Conservation (phyloP, 73 alveolate genomes). For the Paramecium bursaria region DNA sequence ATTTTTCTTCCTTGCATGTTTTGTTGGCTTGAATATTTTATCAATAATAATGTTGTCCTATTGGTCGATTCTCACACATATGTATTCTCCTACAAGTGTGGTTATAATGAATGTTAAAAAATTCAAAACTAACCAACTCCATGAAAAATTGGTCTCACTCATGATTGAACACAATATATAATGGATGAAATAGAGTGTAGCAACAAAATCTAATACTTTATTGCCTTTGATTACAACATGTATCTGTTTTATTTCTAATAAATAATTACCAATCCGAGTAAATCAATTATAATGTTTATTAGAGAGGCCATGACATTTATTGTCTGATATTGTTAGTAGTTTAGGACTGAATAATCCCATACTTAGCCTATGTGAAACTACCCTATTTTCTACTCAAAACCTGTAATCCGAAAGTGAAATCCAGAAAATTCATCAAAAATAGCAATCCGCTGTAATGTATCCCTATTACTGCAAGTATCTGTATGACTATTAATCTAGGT, state of each 20-base stretch:
- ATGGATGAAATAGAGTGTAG: background rate
- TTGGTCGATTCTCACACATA: slow-evolving; percentile 23
- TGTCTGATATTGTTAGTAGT: background rate
- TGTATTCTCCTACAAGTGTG: slow-evolving; percentile 6
- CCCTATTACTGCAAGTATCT: background rate
- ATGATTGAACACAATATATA: background rate
- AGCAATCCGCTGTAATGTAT: slow-evolving; percentile 3
- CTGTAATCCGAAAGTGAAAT: slow-evolving; percentile 33
- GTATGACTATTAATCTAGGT: no score
- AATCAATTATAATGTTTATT: slow-evolving; percentile 7
- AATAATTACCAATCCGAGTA: slow-evolving; percentile 11
- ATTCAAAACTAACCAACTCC: background rate
- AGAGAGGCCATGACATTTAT: slow-evolving; percentile 10
- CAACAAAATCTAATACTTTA: slow-evolving; percentile 11
- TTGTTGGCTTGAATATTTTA: slow-evolving; percentile 30
- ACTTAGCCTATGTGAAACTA: slow-evolving; percentile 43
- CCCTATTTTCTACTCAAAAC: background rate
- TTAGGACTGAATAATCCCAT: slow-evolving; percentile 19
- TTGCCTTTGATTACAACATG: slow-evolving; percentile 13
- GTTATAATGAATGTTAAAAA: background rate
- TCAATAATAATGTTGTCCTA: slow-evolving; percentile 12
- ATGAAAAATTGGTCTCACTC: background rate
- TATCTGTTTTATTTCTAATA: background rate
- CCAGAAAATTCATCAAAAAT: background rate
- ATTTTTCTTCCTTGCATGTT: slow-evolving; percentile 43